These are phyloP conservation scores for Suillus occidentalis DNA, from an alignment of 768 basidiomycete species.

Conservation along the genomic window DNA sequence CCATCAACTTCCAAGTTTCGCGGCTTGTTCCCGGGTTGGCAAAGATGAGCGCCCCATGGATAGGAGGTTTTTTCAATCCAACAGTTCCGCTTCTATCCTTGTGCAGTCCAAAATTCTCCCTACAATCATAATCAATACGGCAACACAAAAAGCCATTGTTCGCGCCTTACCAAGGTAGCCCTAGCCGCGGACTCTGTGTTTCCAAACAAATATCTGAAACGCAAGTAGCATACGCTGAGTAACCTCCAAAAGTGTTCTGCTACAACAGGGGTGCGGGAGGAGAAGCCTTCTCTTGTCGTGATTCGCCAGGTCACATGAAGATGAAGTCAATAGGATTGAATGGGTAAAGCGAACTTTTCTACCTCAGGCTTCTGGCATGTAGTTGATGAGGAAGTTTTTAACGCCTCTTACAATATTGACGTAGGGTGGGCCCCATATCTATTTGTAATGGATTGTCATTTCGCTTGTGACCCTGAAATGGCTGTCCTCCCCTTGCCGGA, in stretches of 20 bases:
- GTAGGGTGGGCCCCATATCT: slow-evolving; percentile 78
- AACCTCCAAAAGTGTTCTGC: slow-evolving; percentile 88
- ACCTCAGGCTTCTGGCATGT: slow-evolving; percentile 54
- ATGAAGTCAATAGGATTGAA: slow-evolving; percentile 50
- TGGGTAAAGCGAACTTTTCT: slow-evolving; percentile 42
- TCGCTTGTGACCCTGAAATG: slow-evolving; percentile 15
- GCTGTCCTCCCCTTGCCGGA: slow-evolving; percentile 14
- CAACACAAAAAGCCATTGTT: slow-evolving; percentile 49
- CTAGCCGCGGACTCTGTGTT: slow-evolving; percentile 17
- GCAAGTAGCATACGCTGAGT: slow-evolving; percentile 55
- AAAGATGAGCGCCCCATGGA: slow-evolving; percentile 67
- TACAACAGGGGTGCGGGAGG: slow-evolving; percentile 52
- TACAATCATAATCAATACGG: neutral
- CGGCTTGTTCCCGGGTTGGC: slow-evolving; percentile 36
- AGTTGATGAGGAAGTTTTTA: slow-evolving; percentile 44
- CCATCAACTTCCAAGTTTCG: slow-evolving; percentile 30
- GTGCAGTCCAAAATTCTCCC: slow-evolving; percentile 44
- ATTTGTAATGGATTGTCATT: slow-evolving; percentile 10
- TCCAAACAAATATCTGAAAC: neutral
- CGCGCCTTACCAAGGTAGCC: slow-evolving; percentile 58
- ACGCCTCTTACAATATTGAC: slow-evolving; percentile 11
- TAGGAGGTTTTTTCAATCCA: slow-evolving; percentile 61
- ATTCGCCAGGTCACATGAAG: slow-evolving; percentile 38
- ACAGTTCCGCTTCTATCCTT: slow-evolving; percentile 39
- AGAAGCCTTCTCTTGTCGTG: slow-evolving; percentile 46